phyloP scores from a whole-genome alignment of 306 rosid genomes.

The Acacia acuminata region DNA sequence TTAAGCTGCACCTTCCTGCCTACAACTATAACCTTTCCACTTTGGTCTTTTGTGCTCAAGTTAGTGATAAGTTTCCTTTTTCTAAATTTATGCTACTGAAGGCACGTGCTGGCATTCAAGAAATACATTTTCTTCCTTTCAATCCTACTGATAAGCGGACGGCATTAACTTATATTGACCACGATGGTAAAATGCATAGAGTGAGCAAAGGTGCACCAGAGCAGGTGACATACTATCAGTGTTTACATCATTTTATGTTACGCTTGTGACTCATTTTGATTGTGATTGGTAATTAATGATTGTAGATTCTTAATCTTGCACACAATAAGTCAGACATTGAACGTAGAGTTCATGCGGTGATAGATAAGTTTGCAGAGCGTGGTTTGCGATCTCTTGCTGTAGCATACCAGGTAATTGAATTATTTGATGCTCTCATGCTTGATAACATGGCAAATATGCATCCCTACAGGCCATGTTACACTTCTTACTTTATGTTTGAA shows the following conservation, averaged over 20 bases:
- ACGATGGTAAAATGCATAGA: slow-evolving; percentile 86
- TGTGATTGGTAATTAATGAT: slow-evolving; percentile 28
- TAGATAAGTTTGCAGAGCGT: slow-evolving; percentile 95
- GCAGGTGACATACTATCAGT: slow-evolving; percentile 61
- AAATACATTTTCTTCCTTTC: slow-evolving; percentile 95
- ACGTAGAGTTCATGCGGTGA: slow-evolving; percentile 89
- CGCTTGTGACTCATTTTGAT: slow-evolving; percentile 23
- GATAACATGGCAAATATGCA: slow-evolving; percentile 1
- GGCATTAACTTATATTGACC: slow-evolving; percentile 88
- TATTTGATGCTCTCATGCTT: slow-evolving; percentile 11
- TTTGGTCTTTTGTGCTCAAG: slow-evolving; percentile 1
- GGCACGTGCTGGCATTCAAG: slow-evolving; percentile 98
- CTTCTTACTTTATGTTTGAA: slow-evolving; percentile 1
- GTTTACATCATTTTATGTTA: not conserved
- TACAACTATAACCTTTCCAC: not conserved
- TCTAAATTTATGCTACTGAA: slow-evolving; percentile 33
- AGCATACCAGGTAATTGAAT: slow-evolving; percentile 76
- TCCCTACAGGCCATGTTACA: not conserved
- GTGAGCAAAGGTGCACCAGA: slow-evolving; percentile 99
- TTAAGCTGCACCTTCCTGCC: slow-evolving; percentile 24
- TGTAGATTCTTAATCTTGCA: slow-evolving; percentile 83
- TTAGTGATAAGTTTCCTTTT: slow-evolving; percentile 14
- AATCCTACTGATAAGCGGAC: slow-evolving; percentile 98
- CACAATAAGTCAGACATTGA: slow-evolving; percentile 90
- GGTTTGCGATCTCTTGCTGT: slow-evolving; percentile 97